Conservation (phyloP, 257 asterid genomes). For the Coffea eugenioides region DNA sequence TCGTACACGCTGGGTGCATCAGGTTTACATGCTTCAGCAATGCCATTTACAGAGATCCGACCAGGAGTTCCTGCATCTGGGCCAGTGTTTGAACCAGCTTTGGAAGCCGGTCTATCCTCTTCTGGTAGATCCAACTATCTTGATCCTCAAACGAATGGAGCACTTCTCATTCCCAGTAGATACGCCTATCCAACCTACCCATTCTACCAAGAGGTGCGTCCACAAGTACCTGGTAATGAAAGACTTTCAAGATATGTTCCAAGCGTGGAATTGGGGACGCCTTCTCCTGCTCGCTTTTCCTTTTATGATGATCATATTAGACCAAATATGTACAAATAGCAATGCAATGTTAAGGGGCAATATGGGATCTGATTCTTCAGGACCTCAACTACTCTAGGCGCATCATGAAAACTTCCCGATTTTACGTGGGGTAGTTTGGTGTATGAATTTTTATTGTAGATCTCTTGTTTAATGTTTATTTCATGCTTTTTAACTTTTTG, state of each 20-base stretch:
- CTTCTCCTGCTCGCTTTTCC: slow-evolving; percentile 43
- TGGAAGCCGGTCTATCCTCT: slow-evolving; percentile 24
- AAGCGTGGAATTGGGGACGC: slow-evolving; percentile 36
- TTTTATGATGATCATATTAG: slow-evolving; percentile 36
- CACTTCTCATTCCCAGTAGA: slow-evolving; percentile 23
- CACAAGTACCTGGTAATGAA: slow-evolving; percentile 30
- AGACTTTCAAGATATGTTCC: slow-evolving; percentile 36
- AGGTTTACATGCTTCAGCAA: slow-evolving; percentile 26
- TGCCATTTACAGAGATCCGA: slow-evolving; percentile 28
- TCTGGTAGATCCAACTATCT: slow-evolving; percentile 24
- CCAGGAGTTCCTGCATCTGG: slow-evolving; percentile 25
- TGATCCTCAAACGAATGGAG: slow-evolving; percentile 32
- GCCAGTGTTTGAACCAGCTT: slow-evolving; percentile 32
- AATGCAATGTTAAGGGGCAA: background rate
- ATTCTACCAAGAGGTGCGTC: slow-evolving; percentile 33
- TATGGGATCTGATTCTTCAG: background rate
- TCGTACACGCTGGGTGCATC: slow-evolving; percentile 26
- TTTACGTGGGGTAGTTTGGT: background rate
- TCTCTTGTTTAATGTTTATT: background rate
- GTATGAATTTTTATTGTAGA: background rate
- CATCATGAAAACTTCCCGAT: background rate
- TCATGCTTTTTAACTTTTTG: background rate
- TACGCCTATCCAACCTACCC: slow-evolving; percentile 30
- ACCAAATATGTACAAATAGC: slow-evolving; percentile 46
- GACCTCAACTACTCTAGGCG: slow-evolving; percentile 3